These are phyloP conservation scores for Endotrypanum monterogeii DNA, from an alignment of 208 protist genomes.

Conservation along the genomic window DNA sequence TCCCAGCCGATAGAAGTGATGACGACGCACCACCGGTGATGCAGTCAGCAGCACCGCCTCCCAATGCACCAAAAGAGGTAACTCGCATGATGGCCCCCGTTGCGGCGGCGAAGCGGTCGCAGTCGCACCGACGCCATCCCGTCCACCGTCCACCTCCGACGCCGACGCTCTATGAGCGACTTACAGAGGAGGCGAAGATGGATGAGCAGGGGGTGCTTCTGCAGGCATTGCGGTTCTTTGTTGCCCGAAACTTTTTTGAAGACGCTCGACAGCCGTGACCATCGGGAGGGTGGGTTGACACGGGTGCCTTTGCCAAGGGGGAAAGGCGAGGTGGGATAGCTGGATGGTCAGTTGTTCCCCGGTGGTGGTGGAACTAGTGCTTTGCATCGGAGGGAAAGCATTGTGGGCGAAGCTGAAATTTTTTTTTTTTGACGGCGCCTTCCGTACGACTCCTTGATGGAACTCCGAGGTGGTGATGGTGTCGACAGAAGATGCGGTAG, in stretches of 20 bases:
- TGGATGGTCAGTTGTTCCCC: neutral
- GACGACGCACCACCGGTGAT: constrained; percentile 40
- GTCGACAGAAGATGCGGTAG: neutral
- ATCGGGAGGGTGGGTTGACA: neutral
- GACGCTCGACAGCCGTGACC: neutral
- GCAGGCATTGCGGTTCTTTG: constrained; percentile 87
- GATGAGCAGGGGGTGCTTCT: constrained; percentile 78
- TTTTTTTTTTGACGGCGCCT: neutral
- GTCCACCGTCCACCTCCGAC: constrained; percentile 20
- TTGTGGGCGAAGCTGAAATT: neutral
- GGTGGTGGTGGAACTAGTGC: neutral
- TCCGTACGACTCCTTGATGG: neutral
- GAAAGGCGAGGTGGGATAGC: neutral
- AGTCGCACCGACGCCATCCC: constrained; percentile 26
- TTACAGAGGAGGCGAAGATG: constrained; percentile 68
- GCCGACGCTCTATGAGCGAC: constrained; percentile 71
- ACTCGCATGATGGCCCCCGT: constrained; percentile 72
- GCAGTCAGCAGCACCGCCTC: constrained; percentile 24
- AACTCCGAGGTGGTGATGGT: no score
- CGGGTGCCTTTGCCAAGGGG: neutral
- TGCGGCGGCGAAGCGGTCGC: constrained; percentile 43
- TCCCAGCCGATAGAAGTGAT: constrained; percentile 14
- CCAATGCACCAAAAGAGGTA: constrained; percentile 30
- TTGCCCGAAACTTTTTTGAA: constrained; percentile 70
- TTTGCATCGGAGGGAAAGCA: neutral